Percentiles rank a stretch among this genome's conserved stretches.
Evolutionary conservation across 257 asterid genomes (phyloP).

Genomic region (Verbascum thapsus): DNA sequence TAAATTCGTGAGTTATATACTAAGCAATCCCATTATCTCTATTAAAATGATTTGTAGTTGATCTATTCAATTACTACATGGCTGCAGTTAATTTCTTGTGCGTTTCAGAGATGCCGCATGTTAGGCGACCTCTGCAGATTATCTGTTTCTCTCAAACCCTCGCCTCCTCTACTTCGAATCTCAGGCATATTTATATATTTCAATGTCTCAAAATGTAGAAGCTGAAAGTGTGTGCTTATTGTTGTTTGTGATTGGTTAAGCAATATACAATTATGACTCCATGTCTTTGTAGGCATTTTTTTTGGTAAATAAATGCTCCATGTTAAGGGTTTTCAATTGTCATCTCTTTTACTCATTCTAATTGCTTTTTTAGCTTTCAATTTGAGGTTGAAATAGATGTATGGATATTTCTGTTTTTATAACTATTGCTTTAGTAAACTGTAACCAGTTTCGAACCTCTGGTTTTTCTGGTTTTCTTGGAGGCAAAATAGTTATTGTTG

Average conservation of each 20-base stretch:
- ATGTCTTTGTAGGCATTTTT: not conserved
- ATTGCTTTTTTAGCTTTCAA: not conserved
- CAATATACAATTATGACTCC: not conserved
- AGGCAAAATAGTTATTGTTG: conserved; percentile 2
- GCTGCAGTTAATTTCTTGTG: conserved; percentile 71
- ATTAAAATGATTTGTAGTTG: not conserved
- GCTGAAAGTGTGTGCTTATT: not conserved
- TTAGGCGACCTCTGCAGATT: conserved; percentile 71
- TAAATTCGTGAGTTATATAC: conserved; percentile 48
- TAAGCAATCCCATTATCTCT: not conserved
- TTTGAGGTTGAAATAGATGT: not conserved
- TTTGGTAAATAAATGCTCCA: not conserved
- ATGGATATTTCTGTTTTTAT: conserved; percentile 10
- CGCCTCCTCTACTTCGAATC: conserved; percentile 52
- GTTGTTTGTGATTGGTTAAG: not conserved
- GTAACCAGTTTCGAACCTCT: conserved; percentile 9
- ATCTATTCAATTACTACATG: too few relatives aligned
- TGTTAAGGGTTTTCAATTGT: not conserved
- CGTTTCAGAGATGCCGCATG: conserved; percentile 77
- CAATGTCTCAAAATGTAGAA: not conserved
- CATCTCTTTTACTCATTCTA: too few relatives aligned
- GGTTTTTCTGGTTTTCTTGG: conserved; percentile 9
- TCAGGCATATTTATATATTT: conserved; percentile 49
- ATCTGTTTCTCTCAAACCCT: conserved; percentile 54
- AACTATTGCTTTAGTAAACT: not conserved